These are phyloP conservation scores for Fusarium brachygibbosum DNA, from an alignment of 2,329 filamentous ascomycete genomes.

Conservation along the genomic window DNA sequence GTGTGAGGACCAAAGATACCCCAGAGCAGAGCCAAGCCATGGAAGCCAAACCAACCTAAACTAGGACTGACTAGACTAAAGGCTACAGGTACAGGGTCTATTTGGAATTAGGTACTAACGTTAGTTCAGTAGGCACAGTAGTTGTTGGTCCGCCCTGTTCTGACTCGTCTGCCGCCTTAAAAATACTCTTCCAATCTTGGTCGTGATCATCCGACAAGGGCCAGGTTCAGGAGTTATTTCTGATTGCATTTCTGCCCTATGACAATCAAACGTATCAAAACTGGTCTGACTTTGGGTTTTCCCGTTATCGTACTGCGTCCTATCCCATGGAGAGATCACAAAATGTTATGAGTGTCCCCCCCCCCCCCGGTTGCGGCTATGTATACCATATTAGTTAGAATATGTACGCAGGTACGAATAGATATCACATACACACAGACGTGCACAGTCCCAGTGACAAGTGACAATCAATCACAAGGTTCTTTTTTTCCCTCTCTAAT, in stretches of 20 bases:
- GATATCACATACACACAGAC: constrained; percentile 28
- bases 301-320: not conserved
- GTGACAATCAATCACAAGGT: constrained; percentile 14
- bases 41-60: not conserved
- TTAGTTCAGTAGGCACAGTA: not conserved
- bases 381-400: not conserved
- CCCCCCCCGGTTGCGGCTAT: not conserved
- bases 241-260: constrained; percentile 35
- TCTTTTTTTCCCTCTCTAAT: constrained; percentile 11
- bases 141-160: constrained; percentile 23
- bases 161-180: constrained; percentile 37
- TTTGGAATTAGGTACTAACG: constrained; percentile 17
- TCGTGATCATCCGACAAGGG: constrained; percentile 23
- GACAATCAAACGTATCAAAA: constrained; percentile 21
- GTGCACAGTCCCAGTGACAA: constrained; percentile 12
- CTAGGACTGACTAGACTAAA: not conserved
- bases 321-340: constrained; percentile 4
- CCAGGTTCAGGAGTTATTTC: constrained; percentile 1
- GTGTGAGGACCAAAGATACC: constrained; percentile 15
- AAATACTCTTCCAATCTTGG: constrained; percentile 24
- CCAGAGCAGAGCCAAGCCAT: not conserved
- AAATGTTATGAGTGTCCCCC: not conserved
- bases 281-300: constrained; percentile 43
- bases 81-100: not conserved
- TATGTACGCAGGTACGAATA: constrained; percentile 10